A percentile compares a stretch with the other conserved stretches of the same genome.
Evolutionary conservation across 1,284 basidiomycete genomes (phyloP).

Genomic region (Ceraceosorus bombacis): DNA sequence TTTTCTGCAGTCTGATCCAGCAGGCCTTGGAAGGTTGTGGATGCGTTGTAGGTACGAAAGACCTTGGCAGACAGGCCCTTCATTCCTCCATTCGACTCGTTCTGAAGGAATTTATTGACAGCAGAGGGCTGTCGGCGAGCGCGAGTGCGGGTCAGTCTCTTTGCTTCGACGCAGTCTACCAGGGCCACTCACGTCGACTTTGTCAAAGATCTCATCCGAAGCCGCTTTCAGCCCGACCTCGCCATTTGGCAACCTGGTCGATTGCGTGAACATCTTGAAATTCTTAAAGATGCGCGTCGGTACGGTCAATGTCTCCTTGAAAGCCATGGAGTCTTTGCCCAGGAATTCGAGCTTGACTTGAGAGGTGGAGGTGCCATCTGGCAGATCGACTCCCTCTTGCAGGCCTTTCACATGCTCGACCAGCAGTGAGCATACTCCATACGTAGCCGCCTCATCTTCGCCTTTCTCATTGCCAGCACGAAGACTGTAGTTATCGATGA

Average conservation of each 20-base stretch:
- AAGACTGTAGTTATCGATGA: constrained; percentile 47
- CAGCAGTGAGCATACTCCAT: constrained; percentile 46
- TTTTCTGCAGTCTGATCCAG: constrained; percentile 45
- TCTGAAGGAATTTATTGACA: constrained; percentile 45
- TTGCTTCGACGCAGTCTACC: background rate
- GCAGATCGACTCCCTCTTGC: constrained; percentile 14
- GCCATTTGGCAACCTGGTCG: constrained; percentile 34
- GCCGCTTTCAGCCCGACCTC: constrained; percentile 80
- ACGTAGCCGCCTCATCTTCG: constrained; percentile 47
- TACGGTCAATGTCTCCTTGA: constrained; percentile 44
- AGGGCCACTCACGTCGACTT: constrained; percentile 17
- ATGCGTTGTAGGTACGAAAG: constrained; percentile 49
- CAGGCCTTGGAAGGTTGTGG: constrained; percentile 46
- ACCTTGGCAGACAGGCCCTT: constrained; percentile 46
- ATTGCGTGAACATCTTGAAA: constrained; percentile 43
- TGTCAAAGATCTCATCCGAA: constrained; percentile 76
- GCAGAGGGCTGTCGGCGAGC: constrained; percentile 16
- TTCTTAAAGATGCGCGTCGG: constrained; percentile 44
- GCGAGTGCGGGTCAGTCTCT: background rate
- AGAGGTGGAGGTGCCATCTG: constrained; percentile 6
- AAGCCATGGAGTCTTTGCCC: constrained; percentile 48
- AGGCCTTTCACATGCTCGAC: constrained; percentile 44
- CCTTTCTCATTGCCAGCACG: constrained; percentile 49
- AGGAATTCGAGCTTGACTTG: constrained; percentile 45
- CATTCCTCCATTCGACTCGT: constrained; percentile 34